A percentile compares a stretch with the other conserved stretches of the same genome.
phyloP scores from a whole-genome alignment of 495 filamentous ascomycete species.

The Cercophora samala region DNA sequence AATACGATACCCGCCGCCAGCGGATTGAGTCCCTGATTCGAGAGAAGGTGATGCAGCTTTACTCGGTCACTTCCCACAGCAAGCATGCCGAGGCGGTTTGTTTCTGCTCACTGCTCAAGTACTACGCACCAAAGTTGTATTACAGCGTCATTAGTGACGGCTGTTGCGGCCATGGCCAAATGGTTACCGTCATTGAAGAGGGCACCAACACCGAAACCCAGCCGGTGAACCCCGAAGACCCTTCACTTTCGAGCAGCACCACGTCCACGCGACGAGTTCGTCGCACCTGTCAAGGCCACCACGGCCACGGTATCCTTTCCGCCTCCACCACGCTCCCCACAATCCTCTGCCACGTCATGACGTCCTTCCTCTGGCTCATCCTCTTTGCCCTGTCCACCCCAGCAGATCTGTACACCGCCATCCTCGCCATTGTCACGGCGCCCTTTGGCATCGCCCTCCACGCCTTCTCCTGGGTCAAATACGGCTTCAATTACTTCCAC shows the following conservation, averaged over 20 bases:
- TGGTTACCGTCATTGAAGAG: neutral
- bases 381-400: neutral
- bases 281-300: constrained; percentile 14
- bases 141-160: constrained; percentile 11
- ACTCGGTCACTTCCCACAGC: neutral
- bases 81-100: constrained; percentile 14
- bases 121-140: constrained; percentile 17
- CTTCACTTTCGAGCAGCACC: neutral
- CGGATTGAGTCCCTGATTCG: constrained; percentile 2
- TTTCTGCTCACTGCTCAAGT: constrained; percentile 27
- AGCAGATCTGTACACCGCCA: constrained; percentile 6
- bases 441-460: constrained; percentile 19
- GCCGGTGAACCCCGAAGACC: neutral
- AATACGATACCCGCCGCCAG: neutral
- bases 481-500: neutral
- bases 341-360: neutral
- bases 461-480: neutral
- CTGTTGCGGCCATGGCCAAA: constrained; percentile 12
- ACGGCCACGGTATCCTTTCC: constrained; percentile 26
- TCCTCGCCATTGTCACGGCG: constrained; percentile 25
- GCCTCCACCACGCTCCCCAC: neutral
- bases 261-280: neutral
- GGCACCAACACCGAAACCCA: neutral
- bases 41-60: constrained; percentile 1
- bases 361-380: neutral